Base-by-base conservation (phyloP, 2,329 filamentous ascomycete genomes). In the Geosmithia putterillii region DNA sequence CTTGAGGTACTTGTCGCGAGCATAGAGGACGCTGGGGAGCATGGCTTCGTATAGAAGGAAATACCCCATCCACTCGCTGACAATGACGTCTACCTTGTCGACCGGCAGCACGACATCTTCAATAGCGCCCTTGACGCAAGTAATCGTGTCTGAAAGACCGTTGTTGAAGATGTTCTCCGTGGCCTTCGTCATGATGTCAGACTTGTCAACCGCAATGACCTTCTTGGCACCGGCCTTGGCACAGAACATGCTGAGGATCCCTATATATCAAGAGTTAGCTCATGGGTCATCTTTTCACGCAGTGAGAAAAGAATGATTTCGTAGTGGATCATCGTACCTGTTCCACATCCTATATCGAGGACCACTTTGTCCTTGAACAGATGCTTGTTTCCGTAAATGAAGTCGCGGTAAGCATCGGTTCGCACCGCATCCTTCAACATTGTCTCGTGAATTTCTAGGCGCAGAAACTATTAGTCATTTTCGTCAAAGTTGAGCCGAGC, bases 61-160 rank as follows among this genome's bases (percentile, higher is more conserved):
- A 59, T 96, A 96, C 23, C 89, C 89, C 89, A 96, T 96, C 89
- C 89, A 96, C 62, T 96, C 89, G 46, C 86, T 94, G 47, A 96
- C 82, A 57, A 96, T 95, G 55, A 96, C 83, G 63, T 96, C 90
- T 39, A 95, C 89, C 55, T 89, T 70, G 43, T 79, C 70, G 7
- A 90, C 81, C 1, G 85, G 88, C 19, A 88, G 72, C 45, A 65
- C 71, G 44, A 94, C 84, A 51, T 95, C 88, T 60, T 96, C 90
- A 47, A 95, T 85, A 55, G 86, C 86, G 34, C 90, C 89, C 49
- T 81, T 78, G 41, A 95, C 69, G 53, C 85, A 87, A 38, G 81
- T 87, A 55, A 96, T 87, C 20, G 73, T 71, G 52, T 81, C 70
- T 21, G 76, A 73, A 34, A 94, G 76, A 1, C 78, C 79, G 57